phyloP scores from a whole-genome alignment of 2,329 filamentous ascomycete genomes.

The Ilyonectria mors-panacis region DNA sequence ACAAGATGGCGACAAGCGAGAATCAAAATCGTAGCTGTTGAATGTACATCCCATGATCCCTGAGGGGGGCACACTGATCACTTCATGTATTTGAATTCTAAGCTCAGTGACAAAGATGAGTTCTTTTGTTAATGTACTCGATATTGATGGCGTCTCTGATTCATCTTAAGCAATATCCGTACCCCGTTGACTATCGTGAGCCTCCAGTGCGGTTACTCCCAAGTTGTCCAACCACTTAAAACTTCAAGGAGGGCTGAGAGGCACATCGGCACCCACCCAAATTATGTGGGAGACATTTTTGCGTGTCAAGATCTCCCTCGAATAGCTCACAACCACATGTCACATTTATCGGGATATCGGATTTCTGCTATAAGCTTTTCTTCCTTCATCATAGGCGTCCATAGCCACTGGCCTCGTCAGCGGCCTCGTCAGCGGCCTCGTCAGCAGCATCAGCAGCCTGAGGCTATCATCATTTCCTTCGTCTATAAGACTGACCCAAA shows the following conservation, averaged over 20 bases:
- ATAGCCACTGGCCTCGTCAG: no score
- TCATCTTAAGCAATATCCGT: neutral
- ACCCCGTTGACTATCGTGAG: neutral
- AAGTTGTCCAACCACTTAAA: neutral
- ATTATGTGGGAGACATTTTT: neutral
- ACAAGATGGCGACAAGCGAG: no score
- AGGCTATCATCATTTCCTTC: no score
- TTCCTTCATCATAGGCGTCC: no score
- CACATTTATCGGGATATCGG: no score
- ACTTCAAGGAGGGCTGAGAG: neutral
- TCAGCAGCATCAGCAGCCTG: no score
- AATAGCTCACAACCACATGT: neutral
- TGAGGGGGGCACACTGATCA: neutral
- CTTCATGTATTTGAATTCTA: neutral
- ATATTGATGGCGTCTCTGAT: neutral
- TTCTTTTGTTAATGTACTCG: neutral
- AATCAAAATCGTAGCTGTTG: no score
- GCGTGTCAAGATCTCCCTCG: neutral
- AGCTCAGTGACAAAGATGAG: neutral
- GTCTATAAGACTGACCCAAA: no score
- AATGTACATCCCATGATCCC: no score
- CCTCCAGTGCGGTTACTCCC: neutral
- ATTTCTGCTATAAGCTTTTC: no score
- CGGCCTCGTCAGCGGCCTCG: no score
- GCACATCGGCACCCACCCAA: neutral